These are phyloP conservation scores for Chalciporus sphaerocephalus DNA, from an alignment of 768 basidiomycete genomes.

Conservation along the genomic window DNA sequence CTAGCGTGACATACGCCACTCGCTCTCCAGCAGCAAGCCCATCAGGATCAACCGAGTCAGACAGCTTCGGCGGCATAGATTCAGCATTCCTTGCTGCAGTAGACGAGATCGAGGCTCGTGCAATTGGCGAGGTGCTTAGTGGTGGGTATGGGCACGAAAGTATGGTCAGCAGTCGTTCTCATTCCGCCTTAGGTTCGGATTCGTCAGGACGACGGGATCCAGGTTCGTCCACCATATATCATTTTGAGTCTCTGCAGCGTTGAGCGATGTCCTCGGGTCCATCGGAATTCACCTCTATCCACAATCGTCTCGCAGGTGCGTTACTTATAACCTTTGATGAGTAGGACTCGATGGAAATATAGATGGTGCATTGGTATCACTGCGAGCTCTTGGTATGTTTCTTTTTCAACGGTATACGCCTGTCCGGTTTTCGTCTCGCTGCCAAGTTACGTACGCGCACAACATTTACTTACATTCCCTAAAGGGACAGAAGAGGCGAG, in stretches of 20 bases:
- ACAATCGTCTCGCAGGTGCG: conserved; percentile 7
- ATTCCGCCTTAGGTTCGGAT: background rate
- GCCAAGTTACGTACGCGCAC: background rate
- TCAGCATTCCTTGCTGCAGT: conserved; percentile 34
- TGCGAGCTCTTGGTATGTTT: conserved; percentile 17
- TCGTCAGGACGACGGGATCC: background rate
- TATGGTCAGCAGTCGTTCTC: background rate
- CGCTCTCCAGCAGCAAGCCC: conserved; percentile 11
- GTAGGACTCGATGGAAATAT: background rate
- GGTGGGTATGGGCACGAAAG: conserved; percentile 7
- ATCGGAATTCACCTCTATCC: background rate
- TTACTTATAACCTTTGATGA: background rate
- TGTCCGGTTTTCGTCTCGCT: background rate
- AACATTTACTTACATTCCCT: conserved; percentile 7
- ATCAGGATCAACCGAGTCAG: conserved; percentile 3
- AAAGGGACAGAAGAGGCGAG: conserved; percentile 2
- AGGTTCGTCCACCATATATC: conserved; percentile 7
- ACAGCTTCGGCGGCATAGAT: conserved; percentile 20
- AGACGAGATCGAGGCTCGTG: conserved; percentile 43
- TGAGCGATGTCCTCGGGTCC: conserved; percentile 9
- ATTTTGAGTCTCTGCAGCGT: background rate
- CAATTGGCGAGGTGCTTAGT: conserved; percentile 8
- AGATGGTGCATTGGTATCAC: background rate
- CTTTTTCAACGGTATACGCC: background rate
- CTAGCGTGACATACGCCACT: background rate